A percentile compares a stretch with the other conserved stretches of the same genome.
Evolutionary conservation across 371 early-diverging fungal species (phyloP).

Genomic region (Funneliformis caledonium): DNA sequence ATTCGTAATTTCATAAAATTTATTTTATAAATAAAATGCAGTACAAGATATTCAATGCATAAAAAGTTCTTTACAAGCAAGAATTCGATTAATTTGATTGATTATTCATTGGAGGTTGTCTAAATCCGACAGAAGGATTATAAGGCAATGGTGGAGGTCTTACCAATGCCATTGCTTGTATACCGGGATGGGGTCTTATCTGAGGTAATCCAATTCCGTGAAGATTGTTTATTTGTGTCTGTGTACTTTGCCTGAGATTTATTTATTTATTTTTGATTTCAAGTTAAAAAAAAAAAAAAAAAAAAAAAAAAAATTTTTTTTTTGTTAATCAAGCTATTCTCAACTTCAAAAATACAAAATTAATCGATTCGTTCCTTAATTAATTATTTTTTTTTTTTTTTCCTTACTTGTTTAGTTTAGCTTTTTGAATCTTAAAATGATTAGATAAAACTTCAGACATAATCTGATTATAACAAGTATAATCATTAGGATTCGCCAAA

Average conservation of each 20-base stretch:
- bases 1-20: no score
- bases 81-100: no score
- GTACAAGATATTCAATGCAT: no score
- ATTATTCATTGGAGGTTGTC: not conserved
- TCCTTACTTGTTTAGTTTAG: not conserved
- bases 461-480: not conserved
- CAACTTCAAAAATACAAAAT: not conserved
- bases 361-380: no score
- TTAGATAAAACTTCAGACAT: conserved; percentile 1
- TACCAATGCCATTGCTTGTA: no score
- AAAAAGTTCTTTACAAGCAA: no score
- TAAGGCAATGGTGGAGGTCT: not conserved
- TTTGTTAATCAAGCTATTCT: not conserved
- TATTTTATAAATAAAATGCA: no score
- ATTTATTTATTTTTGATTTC: no score
- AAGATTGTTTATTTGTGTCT: not conserved
- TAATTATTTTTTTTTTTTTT: not conserved
- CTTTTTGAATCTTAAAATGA: not conserved
- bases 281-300: no score
- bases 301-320: no score
- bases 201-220: not conserved
- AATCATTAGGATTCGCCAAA: not conserved
- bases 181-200: not conserved
- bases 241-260: not conserved
- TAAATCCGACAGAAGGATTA: not conserved